Percentiles rank a stretch among this genome's conserved stretches.
Evolutionary conservation across 805 yeast species (phyloP).

Genomic region (Middelhovenomyces tepae): DNA sequence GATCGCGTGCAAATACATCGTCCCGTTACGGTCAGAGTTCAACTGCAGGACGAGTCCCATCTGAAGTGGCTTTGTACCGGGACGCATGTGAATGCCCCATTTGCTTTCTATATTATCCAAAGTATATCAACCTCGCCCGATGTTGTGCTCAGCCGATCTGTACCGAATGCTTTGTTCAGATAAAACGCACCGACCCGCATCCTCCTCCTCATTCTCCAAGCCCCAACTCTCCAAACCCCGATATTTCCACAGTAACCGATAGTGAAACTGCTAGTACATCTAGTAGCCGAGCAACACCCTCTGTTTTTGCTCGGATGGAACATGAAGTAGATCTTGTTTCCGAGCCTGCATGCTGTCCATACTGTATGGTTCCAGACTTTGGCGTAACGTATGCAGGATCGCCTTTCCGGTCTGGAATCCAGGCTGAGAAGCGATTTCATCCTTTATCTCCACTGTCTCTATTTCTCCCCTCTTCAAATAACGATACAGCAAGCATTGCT

Average conservation of each 20-base stretch:
- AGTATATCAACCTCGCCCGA: conserved; percentile 63
- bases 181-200: conserved; percentile 85
- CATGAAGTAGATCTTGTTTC: conserved; percentile 43
- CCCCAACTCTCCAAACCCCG: conserved; percentile 8
- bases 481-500: conserved; percentile 6
- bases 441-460: conserved; percentile 4
- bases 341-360: conserved; percentile 88
- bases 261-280: conserved; percentile 23
- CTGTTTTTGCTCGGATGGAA: conserved; percentile 6
- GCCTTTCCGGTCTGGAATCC: conserved; percentile 39
- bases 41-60: conserved; percentile 10
- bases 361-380: conserved; percentile 80
- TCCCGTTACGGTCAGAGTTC: conserved; percentile 9
- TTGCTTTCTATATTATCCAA: conserved; percentile 82
- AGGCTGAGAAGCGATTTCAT: conserved; percentile 8
- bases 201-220: conserved; percentile 60
- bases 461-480: conserved; percentile 8
- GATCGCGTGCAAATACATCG: conserved; percentile 16
- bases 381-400: conserved; percentile 77
- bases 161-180: conserved; percentile 94
- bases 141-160: conserved; percentile 94
- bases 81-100: conserved; percentile 84
- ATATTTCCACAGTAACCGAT: conserved; percentile 15
- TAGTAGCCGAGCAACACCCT: conserved; percentile 1
- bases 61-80: conserved; percentile 54